A percentile compares a stretch with the other conserved stretches of the same genome.
These are phyloP conservation scores for Pelargonium australe DNA, from an alignment of 441 rosid genomes.

Conservation along the genomic window DNA sequence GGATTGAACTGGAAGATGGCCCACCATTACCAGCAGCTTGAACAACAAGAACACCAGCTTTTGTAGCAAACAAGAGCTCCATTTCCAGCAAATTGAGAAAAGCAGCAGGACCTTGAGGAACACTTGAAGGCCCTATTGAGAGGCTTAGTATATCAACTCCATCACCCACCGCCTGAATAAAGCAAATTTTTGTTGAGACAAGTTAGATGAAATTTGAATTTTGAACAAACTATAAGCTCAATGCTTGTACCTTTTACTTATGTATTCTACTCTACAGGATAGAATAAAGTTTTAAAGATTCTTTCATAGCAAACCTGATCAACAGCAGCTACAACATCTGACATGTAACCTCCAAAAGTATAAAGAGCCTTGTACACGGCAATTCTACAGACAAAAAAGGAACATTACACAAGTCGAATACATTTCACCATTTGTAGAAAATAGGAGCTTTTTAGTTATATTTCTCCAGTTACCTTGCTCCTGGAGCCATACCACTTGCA, in stretches of 20 bases:
- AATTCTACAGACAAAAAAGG: constrained; percentile 17
- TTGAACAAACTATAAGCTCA: neutral
- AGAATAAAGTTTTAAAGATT: neutral
- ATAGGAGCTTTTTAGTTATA: neutral
- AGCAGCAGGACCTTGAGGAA: constrained; percentile 31
- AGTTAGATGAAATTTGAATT: neutral
- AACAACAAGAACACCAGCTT: constrained; percentile 29
- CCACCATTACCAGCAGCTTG: constrained; percentile 34
- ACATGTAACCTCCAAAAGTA: constrained; percentile 28
- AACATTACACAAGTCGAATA: neutral
- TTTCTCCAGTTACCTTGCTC: constrained; percentile 25
- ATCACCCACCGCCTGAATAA: constrained; percentile 29
- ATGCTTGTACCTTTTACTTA: too few relatives aligned
- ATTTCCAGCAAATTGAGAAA: constrained; percentile 25
- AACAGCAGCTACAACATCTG: constrained; percentile 34
- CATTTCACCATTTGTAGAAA: neutral
- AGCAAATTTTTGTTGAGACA: constrained; percentile 8
- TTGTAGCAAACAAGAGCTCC: constrained; percentile 29
- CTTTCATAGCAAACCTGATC: constrained; percentile 27
- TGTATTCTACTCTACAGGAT: neutral
- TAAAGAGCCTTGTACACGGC: constrained; percentile 33
- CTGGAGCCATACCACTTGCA: constrained; percentile 35
- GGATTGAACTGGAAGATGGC: constrained; percentile 26
- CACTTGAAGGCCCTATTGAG: constrained; percentile 28
- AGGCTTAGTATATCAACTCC: constrained; percentile 30